A percentile compares a stretch with the other conserved stretches of the same genome.
Evolutionary conservation across 2,329 filamentous ascomycete species (phyloP).

Genomic region (Ascochyta fabae): DNA sequence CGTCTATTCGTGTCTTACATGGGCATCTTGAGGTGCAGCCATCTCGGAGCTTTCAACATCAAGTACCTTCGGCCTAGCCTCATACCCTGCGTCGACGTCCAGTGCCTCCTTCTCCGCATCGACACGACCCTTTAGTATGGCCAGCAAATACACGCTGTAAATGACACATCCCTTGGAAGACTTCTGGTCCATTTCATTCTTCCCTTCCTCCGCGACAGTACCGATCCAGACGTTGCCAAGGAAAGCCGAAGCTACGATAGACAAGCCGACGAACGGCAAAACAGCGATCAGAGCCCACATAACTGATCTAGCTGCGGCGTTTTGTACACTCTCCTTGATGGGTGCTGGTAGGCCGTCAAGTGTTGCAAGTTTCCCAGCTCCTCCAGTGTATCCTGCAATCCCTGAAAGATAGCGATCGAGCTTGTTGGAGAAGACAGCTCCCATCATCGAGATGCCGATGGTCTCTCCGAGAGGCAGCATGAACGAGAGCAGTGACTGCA

Average conservation of each 20-base stretch:
- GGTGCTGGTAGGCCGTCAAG: conserved; percentile 48
- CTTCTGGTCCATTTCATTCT: conserved; percentile 13
- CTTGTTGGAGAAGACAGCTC: conserved; percentile 71
- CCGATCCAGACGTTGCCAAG: conserved; percentile 63
- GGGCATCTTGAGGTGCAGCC: conserved; percentile 2
- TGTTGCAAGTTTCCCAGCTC: conserved; percentile 40
- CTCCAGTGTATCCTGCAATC: conserved; percentile 35
- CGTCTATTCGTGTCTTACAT: conserved; percentile 1
- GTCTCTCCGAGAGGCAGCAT: conserved; percentile 69
- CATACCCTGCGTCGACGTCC: conserved; percentile 19
- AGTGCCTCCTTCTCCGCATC: conserved; percentile 22
- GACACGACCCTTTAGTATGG: conserved; percentile 19
- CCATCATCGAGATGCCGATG: conserved; percentile 70
- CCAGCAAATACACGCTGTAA: conserved; percentile 27
- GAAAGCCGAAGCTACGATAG: conserved; percentile 52
- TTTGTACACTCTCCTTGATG: conserved; percentile 49
- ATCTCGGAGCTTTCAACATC: conserved; percentile 19
- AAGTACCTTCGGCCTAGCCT: conserved; percentile 3
- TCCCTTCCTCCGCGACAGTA: conserved; percentile 33
- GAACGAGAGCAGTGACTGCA: conserved; percentile 67
- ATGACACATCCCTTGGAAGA: conserved; percentile 29
- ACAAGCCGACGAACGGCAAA: conserved; percentile 63
- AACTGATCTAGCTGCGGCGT: conserved; percentile 62
- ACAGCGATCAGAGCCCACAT: conserved; percentile 70
- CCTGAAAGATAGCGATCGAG: conserved; percentile 33